Conservation (phyloP, 2,329 filamentous ascomycete species). For the Aspergillus luchuensis region DNA sequence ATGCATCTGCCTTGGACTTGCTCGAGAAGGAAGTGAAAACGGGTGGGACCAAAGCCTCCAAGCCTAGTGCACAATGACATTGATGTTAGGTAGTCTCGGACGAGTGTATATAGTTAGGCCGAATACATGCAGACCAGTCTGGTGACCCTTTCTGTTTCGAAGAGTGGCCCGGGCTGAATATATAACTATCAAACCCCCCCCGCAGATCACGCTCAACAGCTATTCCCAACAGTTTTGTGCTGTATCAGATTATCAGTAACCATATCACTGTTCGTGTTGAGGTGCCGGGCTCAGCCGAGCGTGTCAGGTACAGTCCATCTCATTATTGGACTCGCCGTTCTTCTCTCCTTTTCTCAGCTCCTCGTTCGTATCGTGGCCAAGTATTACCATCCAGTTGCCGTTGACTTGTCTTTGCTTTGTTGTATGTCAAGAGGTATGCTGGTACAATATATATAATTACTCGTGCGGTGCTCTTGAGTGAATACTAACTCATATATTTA, state of each 20-base stretch:
- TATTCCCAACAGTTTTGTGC: background rate
- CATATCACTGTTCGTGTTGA: background rate
- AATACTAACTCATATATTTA: background rate
- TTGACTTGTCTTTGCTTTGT: too few species aligned
- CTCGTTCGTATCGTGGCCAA: too few species aligned
- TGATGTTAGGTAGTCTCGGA: background rate
- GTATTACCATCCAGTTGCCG: too few species aligned
- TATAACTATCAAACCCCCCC: background rate
- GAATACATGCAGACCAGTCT: background rate
- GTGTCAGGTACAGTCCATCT: background rate
- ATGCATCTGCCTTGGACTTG: constrained; percentile 37
- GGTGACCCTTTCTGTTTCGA: background rate
- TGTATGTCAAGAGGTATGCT: too few species aligned
- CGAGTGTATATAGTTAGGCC: constrained; percentile 4
- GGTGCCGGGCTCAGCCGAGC: background rate
- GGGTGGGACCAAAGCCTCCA: constrained; percentile 2
- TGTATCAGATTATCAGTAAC: background rate
- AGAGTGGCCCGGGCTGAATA: background rate
- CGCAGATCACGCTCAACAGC: background rate
- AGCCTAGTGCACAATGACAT: background rate
- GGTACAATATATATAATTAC: too few species aligned
- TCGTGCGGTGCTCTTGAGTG: background rate
- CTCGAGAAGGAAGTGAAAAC: constrained; percentile 42
- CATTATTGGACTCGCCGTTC: background rate
- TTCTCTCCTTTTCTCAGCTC: background rate